These are phyloP conservation scores for Macadamia integrifolia DNA, from an alignment of 164 flowering plant genomes.

Conservation along the genomic window DNA sequence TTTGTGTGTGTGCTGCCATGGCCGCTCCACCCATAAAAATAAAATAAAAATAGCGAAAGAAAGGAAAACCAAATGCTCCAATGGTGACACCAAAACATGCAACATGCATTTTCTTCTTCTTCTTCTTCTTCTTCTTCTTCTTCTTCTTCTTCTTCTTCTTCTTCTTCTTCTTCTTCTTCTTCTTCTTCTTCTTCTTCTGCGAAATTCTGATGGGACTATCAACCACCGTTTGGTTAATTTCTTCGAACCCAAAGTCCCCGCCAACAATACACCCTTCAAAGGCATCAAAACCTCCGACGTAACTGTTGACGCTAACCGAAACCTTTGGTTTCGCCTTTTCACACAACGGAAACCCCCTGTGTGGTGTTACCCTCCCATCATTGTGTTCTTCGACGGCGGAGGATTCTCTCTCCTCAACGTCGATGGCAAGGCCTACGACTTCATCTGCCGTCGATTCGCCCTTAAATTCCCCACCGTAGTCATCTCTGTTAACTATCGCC, in stretches of 20 bases:
- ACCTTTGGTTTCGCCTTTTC: constrained; percentile 34
- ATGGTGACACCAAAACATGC: no score
- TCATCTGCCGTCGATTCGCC: constrained; percentile 18
- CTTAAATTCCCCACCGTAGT: constrained; percentile 18
- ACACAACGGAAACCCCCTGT: background rate
- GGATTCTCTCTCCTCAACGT: constrained; percentile 17
- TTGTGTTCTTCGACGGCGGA: constrained; percentile 30
- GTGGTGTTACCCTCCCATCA: constrained; percentile 15
- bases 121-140: no score
- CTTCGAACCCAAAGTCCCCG: constrained; percentile 7
- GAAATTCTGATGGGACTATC: constrained; percentile 18
- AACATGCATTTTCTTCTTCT: no score
- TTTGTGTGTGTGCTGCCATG: no score
- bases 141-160: no score
- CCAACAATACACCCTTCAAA: background rate
- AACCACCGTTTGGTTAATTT: constrained; percentile 15
- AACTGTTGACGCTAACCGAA: constrained; percentile 18
- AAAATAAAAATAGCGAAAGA: no score
- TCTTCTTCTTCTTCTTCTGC: no score
- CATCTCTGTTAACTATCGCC: constrained; percentile 41
- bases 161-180: no score
- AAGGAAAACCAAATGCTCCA: no score
- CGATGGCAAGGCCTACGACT: constrained; percentile 13
- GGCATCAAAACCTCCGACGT: constrained; percentile 18
- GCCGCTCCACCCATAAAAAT: no score